Evolutionary conservation across 768 basidiomycete species (phyloP), one percentile per base, ranked within the genome.

Genomic region (Dendrothele bispora): DNA sequence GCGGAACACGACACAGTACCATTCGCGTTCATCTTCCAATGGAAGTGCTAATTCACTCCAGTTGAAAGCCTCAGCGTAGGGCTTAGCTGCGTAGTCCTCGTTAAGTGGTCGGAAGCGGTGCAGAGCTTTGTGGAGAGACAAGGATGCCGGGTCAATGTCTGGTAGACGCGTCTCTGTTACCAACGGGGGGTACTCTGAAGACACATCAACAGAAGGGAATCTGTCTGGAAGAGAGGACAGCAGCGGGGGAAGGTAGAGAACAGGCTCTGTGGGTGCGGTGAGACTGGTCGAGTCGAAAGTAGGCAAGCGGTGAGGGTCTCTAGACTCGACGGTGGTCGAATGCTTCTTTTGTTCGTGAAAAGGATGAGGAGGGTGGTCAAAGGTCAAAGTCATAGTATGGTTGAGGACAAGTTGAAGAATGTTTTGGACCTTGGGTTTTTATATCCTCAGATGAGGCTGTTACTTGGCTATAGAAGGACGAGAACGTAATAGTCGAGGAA

Each of bases 1-100:
- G 11, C 91, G 77, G 67, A 98, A 98, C 14, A 83, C 91, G 10
- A 98, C 95, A 51, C 84, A 84, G 61, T 95, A 98, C 91, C 89
- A 97, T 48, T 92, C 89, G 30, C 90, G 71, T 55, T 89, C 88
- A 38, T 88, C 82, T 3, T 86, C 78, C 43, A 70, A 69, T 2
- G 86, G 85, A 12, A 95, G 73, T 3, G 63, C 60, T 2, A 95
- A 71, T 37, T 87, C 78, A 15, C 65, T 58, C 94, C 94, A 98
- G 64, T 97, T 97, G 74, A 98, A 98, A 2, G 91, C 88, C 22
- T 82, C 72, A 2, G 69, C 68, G 56, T 95, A 98, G 4, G 82
- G 72, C 3, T 64, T 65, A 8, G 51, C 57, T 0, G 91, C 86
- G 53, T 95, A 97, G 27, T 80, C 63, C 12, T 61, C 60, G 7